A percentile compares a stretch with the other conserved stretches of the same genome.
Conservation (phyloP, 2,329 filamentous ascomycete species). For the Scytalidium sp. region DNA sequence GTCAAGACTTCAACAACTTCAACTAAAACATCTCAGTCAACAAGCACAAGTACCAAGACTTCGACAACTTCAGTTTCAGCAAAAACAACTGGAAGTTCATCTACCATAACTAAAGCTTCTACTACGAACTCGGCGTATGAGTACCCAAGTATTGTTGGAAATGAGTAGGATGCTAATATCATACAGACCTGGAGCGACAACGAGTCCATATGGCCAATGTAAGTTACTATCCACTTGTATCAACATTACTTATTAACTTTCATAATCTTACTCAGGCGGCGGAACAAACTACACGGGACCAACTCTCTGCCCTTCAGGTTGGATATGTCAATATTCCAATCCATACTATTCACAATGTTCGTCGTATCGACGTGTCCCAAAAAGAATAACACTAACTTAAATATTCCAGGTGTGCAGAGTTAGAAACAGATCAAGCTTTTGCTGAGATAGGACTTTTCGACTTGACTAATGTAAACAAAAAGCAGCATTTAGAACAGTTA, state of each 20-base stretch:
- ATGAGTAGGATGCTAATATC: neutral
- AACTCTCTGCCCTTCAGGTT: slow-evolving; percentile 3
- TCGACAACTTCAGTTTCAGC: too few relatives aligned
- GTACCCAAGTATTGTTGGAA: too few relatives aligned
- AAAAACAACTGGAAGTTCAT: too few relatives aligned
- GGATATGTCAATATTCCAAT: slow-evolving; percentile 6
- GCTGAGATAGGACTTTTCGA: too few relatives aligned
- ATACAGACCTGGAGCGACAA: neutral
- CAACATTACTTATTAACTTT: neutral
- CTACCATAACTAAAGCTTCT: neutral
- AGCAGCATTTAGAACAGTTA: too few relatives aligned
- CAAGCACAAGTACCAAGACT: neutral
- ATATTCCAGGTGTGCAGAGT: neutral
- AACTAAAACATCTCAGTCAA: neutral
- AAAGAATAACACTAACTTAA: neutral
- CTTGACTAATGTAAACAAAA: too few relatives aligned
- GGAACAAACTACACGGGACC: slow-evolving; percentile 5
- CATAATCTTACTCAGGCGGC: neutral
- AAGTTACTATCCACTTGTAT: neutral
- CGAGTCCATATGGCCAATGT: slow-evolving; percentile 17
- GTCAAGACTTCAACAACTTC: neutral
- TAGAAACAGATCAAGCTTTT: too few relatives aligned
- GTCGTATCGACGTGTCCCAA: neutral
- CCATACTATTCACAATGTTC: slow-evolving; percentile 7
- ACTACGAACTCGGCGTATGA: neutral